Base-by-base conservation (phyloP, 2,329 filamentous ascomycete species). In the Colletotrichum caudatum region DNA sequence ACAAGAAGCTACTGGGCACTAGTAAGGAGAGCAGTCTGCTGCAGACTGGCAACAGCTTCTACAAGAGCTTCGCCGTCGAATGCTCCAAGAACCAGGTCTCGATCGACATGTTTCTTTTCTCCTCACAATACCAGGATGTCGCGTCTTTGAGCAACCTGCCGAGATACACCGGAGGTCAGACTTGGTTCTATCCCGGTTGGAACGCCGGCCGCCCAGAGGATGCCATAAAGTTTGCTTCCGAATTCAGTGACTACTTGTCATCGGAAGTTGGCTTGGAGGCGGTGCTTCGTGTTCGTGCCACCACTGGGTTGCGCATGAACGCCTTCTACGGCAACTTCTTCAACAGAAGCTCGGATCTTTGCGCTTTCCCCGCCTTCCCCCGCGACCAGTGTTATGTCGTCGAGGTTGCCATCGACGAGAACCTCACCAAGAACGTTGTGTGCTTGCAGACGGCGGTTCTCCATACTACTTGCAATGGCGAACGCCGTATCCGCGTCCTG, bases 311-410 rank as follows among this genome's bases (percentile, higher is more conserved):
- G 71, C 91, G 96, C 65, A 98, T 98, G 93, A 97, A 92, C 84
- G 95, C 95, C 2, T 99, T 99, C 84, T 99, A 98, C 82, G 96
- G 96, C 76, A 99, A 99, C 85, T 99, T 99, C 84, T 99, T 99
- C 88, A 99, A 98, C 85, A 90, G 96, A 76, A 97, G 94, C 80
- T 98, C 95, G 20, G 96, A 99, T 83, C 90, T 99, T 41, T 98
- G 96, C 81, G 96, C 96, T 16, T 99, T 99, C 87, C 96, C 96
- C 1, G 95, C 96, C 0, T 98, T 99, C 86, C 96, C 96, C 41
- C 92, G 96, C 79, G 96, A 99, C 78, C 96, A 99, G 81, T 94
- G 93, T 74, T 98, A 98, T 79, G 96, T 98, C 54, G 95, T 99
- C 26, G 96, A 99, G 82, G 97, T 99, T 66, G 95, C 96, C 18